Evolutionary conservation across 1,284 basidiomycete species (phyloP), one percentile per base, ranked within the genome.

Genomic region (Neotropicomus parvogracilis): DNA sequence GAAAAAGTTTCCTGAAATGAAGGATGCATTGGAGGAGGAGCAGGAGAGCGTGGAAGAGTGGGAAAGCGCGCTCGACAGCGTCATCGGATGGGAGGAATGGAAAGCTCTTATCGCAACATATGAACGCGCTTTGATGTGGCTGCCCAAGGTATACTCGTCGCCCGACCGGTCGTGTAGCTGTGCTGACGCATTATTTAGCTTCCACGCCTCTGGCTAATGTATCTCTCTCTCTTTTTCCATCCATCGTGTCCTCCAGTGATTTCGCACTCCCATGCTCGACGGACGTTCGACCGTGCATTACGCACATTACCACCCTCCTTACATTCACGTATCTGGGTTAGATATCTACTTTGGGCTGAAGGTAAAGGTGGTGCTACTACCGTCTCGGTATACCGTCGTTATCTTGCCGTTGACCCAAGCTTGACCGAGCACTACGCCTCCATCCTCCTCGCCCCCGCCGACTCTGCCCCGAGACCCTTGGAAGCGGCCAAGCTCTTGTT

Each of bases 11-110:
- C 82, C 84, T 9, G 89, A 91, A 62, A 90, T 94, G 80, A 81
- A 88, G 65, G 89, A 92, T 50, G 90, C 88, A 48, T 70, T 93
- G 50, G 91, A 93, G 62, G 88, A 91, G 28, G 91, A 92, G 53
- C 74, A 79, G 50, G 83, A 88, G 53, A 83, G 88, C 57, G 56
- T 83, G 38, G 85, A 91, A 64, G 71, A 82, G 53, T 98, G 91
- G 90, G 81, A 89, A 43, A 85, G 83, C 16, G 87, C 89, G 6
- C 71, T 99, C 44, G 91, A 99, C 63, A 84, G 88, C 5, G 75
- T 91, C 4, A 76, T 97, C 17, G 97, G 95, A 3, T 95, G 86
- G 82, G 84, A 89, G 54, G 97, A 99, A 68, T 99, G 97, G 97
- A 90, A 83, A 62, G 75, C 84, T 17, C 76, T 99, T 6, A 80